A percentile compares a stretch with the other conserved stretches of the same genome.
Evolutionary conservation across 2,329 filamentous ascomycete species (phyloP).

Genomic region (Fusarium hainanense): DNA sequence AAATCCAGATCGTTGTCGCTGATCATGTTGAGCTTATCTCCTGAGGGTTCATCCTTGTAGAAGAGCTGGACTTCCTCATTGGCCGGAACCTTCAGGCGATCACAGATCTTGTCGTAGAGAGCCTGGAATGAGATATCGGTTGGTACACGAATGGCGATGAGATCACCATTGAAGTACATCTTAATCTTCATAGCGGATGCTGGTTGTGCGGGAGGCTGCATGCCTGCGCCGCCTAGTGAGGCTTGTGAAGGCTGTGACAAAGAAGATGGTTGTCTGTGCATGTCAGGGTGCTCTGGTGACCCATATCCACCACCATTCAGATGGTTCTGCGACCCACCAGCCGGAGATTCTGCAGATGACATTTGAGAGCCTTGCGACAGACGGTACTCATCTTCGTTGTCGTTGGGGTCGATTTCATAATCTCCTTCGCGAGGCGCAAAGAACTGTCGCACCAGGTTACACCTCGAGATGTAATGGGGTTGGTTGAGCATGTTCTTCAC

Average conservation of each 20-base stretch:
- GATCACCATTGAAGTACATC: constrained; percentile 90
- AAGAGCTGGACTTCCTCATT: constrained; percentile 80
- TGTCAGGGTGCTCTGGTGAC: constrained; percentile 53
- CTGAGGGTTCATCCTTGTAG: constrained; percentile 86
- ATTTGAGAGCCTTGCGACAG: constrained; percentile 76
- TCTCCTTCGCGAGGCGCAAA: constrained; percentile 92
- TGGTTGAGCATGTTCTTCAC: constrained; percentile 90
- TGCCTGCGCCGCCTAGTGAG: constrained; percentile 57
- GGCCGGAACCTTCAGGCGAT: constrained; percentile 79
- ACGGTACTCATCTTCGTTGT: constrained; percentile 80
- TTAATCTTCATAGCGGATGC: constrained; percentile 86
- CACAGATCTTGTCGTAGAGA: constrained; percentile 84
- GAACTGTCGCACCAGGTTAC: constrained; percentile 86
- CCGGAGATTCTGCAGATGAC: constrained; percentile 72
- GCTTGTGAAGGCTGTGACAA: constrained; percentile 59
- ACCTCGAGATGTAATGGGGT: constrained; percentile 84
- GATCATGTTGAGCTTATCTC: constrained; percentile 77
- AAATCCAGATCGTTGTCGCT: constrained; percentile 84
- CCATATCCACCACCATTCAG: constrained; percentile 68
- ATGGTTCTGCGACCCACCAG: constrained; percentile 70
- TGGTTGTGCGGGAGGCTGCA: constrained; percentile 52
- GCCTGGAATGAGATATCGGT: constrained; percentile 81
- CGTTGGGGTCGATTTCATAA: constrained; percentile 86
- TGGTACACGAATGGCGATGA: constrained; percentile 91
- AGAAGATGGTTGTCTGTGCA: constrained; percentile 43